phyloP scores from a whole-genome alignment of 192 early-diverging fungal genomes.

The Backusella luteola region DNA sequence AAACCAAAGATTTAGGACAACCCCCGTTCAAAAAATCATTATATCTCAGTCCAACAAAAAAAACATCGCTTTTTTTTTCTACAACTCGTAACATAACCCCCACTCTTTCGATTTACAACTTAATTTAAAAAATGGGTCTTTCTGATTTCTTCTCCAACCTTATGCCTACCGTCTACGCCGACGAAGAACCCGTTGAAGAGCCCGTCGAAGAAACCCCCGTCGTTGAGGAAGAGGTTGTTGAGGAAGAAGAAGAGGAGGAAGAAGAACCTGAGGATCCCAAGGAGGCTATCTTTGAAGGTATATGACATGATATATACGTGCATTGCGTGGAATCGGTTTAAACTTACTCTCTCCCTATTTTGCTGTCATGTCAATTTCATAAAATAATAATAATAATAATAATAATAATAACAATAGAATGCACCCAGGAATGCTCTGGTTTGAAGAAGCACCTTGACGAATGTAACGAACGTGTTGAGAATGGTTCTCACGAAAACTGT shows the following conservation, averaged over 20 bases:
- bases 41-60: constrained; percentile 1
- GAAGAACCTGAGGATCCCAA: constrained; percentile 62
- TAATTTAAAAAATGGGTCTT: constrained; percentile 30
- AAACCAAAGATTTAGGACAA: not conserved
- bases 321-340: not conserved
- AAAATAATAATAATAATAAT: no score
- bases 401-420: constrained; percentile 39
- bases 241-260: constrained; percentile 40
- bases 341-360: not conserved
- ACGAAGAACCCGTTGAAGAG: constrained; percentile 49
- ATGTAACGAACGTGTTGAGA: constrained; percentile 73
- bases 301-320: not conserved
- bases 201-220: constrained; percentile 22
- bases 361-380: not conserved
- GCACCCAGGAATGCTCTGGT: constrained; percentile 65
- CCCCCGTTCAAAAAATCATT: constrained; percentile 6
- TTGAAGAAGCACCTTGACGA: constrained; percentile 77
- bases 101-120: constrained; percentile 15
- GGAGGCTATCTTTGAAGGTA: constrained; percentile 59
- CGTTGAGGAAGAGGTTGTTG: constrained; percentile 39
- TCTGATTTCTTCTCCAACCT: constrained; percentile 37
- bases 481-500: constrained; percentile 74
- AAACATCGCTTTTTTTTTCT: constrained; percentile 2
- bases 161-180: constrained; percentile 66
- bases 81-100: constrained; percentile 5